These are phyloP conservation scores for Apophysomyces sp. DNA, from an alignment of 371 early-diverging fungal genomes.

Conservation along the genomic window DNA sequence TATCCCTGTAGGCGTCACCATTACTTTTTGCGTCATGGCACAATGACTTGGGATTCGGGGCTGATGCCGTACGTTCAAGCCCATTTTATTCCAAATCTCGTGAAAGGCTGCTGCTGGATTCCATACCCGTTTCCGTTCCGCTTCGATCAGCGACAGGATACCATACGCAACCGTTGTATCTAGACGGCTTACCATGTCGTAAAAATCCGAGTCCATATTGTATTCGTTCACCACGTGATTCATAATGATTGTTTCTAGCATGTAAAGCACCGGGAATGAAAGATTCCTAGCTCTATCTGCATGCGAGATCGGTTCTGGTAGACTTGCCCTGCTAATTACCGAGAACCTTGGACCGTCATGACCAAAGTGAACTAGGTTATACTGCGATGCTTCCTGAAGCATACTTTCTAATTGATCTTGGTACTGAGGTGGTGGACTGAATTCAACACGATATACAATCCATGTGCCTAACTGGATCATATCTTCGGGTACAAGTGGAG, in stretches of 20 bases:
- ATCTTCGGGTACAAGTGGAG: slow-evolving; percentile 2
- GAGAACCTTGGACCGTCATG: slow-evolving; percentile 4
- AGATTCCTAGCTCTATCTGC: slow-evolving; percentile 10
- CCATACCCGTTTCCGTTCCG: slow-evolving; percentile 33
- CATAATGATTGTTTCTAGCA: slow-evolving; percentile 43
- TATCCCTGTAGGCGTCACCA: slow-evolving; percentile 61
- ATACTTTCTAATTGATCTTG: slow-evolving; percentile 14
- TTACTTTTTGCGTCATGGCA: slow-evolving; percentile 18
- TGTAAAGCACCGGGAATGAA: slow-evolving; percentile 39
- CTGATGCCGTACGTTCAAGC: slow-evolving; percentile 7
- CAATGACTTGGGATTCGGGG: neutral
- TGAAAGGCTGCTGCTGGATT: slow-evolving; percentile 17
- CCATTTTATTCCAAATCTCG: slow-evolving; percentile 2
- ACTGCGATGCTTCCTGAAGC: slow-evolving; percentile 22
- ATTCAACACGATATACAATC: slow-evolving; percentile 31
- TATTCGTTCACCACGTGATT: slow-evolving; percentile 36
- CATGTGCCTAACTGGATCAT: slow-evolving; percentile 21
- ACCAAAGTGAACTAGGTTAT: slow-evolving; percentile 6
- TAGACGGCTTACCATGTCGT: slow-evolving; percentile 17
- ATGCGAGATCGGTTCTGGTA: slow-evolving; percentile 5
- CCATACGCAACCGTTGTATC: slow-evolving; percentile 22
- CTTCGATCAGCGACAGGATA: slow-evolving; percentile 28
- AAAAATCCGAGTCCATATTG: slow-evolving; percentile 35
- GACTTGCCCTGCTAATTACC: neutral
- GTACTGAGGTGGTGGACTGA: neutral